A percentile compares a stretch with the other conserved stretches of the same genome.
phyloP scores from a whole-genome alignment of 495 filamentous ascomycete genomes.

The Penicillium arizonense region DNA sequence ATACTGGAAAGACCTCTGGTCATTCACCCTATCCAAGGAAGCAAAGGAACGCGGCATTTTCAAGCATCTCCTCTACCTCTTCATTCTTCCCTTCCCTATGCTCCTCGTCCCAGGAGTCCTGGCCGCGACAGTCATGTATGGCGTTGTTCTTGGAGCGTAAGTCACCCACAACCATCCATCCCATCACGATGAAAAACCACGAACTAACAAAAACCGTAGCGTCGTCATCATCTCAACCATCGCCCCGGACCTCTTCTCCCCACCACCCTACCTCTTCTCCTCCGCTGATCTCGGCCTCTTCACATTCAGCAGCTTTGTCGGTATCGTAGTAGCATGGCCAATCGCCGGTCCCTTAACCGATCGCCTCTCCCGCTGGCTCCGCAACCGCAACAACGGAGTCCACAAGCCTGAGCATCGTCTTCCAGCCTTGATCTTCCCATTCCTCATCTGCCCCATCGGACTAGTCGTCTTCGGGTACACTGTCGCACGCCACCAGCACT shows the following conservation, averaged over 20 bases:
- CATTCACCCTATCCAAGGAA: slow-evolving; percentile 20
- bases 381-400: slow-evolving; percentile 25
- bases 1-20: slow-evolving; percentile 31
- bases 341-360: slow-evolving; percentile 33
- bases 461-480: slow-evolving; percentile 30
- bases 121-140: slow-evolving; percentile 35
- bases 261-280: slow-evolving; percentile 31
- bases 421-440: slow-evolving; percentile 29
- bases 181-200: not conserved
- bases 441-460: slow-evolving; percentile 28
- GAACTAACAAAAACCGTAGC: slow-evolving; percentile 3
- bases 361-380: slow-evolving; percentile 25
- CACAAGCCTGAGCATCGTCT: slow-evolving; percentile 33
- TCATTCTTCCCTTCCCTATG: slow-evolving; percentile 35
- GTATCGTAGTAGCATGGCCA: slow-evolving; percentile 28
- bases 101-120: slow-evolving; percentile 27
- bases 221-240: slow-evolving; percentile 30
- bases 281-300: slow-evolving; percentile 30
- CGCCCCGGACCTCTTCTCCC: slow-evolving; percentile 18
- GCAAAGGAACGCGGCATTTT: slow-evolving; percentile 16
- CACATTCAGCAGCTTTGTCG: slow-evolving; percentile 29
- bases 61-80: slow-evolving; percentile 20
- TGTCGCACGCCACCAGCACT: slow-evolving; percentile 16
- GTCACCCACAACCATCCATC: slow-evolving; percentile 5
- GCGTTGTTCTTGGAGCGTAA: slow-evolving; percentile 38